Percentiles rank a stretch among this genome's conserved stretches.
Evolutionary conservation across 331 rosid species (phyloP).

Genomic region (Rosa hybrid): DNA sequence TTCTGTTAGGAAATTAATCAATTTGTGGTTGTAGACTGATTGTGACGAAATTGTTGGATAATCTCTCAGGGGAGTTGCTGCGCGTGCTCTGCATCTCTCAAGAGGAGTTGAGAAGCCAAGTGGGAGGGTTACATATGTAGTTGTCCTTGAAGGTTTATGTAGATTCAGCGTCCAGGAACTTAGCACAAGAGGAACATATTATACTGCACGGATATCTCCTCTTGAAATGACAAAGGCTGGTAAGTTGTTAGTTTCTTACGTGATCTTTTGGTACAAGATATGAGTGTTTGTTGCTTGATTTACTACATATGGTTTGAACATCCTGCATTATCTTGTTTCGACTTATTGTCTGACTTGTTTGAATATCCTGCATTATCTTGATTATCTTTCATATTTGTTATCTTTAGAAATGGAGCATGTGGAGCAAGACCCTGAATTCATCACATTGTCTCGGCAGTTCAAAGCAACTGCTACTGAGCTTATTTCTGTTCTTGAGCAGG

Average conservation of each 20-base stretch:
- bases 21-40: slow-evolving; percentile 22
- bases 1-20: background rate
- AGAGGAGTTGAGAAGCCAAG: slow-evolving; percentile 99
- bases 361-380: background rate
- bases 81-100: slow-evolving; percentile 92
- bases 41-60: background rate
- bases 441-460: slow-evolving; percentile 82
- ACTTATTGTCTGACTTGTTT: slow-evolving; percentile 2
- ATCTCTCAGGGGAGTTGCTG: slow-evolving; percentile 87
- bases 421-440: slow-evolving; percentile 90
- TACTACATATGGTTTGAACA: background rate
- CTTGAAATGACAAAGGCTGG: slow-evolving; percentile 88
- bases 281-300: slow-evolving; percentile 5
- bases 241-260: slow-evolving; percentile 23
- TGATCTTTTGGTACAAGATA: background rate
- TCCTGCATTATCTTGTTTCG: background rate
- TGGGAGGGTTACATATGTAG: slow-evolving; percentile 93
- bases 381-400: slow-evolving; percentile 37
- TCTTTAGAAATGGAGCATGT: slow-evolving; percentile 89
- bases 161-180: slow-evolving; percentile 90
- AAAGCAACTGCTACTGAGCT: slow-evolving; percentile 93
- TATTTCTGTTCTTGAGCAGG: slow-evolving; percentile 97
- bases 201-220: slow-evolving; percentile 81
- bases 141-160: slow-evolving; percentile 97
- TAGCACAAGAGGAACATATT: slow-evolving; percentile 94